Evolutionary conservation across 2,329 filamentous ascomycete genomes (phyloP), one percentile per base, ranked within the genome.

Genomic region (Ophiostoma triangulosporum): DNA sequence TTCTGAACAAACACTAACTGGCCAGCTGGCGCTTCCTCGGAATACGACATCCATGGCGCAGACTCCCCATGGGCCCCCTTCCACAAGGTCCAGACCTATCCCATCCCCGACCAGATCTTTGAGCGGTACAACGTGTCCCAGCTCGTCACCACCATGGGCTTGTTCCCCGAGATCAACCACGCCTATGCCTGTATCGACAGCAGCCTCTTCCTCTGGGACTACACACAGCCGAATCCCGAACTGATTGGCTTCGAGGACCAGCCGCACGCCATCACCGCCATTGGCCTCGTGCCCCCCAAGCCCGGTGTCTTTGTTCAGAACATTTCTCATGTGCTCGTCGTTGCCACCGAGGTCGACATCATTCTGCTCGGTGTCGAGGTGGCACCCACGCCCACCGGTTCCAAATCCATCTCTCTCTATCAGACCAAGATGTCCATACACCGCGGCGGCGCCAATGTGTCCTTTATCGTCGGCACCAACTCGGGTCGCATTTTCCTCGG

Each of bases 121-220:
- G 86, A 94, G 61, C 89, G 95, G 65, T 91, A 94, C 67, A 94
- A 98, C 62, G 76, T 80, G 51, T 86, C 87, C 55, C 83, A 95
- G 64, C 81, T 96, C 24, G 84, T 85, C 56, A 95, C 90, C n/a
- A 80, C 81, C 63, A 95, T 98, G 86, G 94, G 94, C 9, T 73
- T 98, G 32, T 97, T 98, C 67, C 87, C 93, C 17, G 87, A 94
- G 68, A 77, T 98, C 63, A 90, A 91, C 63, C 89, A 97, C 68
- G 93, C 91, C 29, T 98, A 90, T 86, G 86, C 95, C 53, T 81
- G 87, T 24, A 93, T 98, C 65, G 93, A 98, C 70, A 96, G 95
- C 70, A 87, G 88, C 57, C 75, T 98, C 45, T 98, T 96, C 65
- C 75, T 98, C 15, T 98, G 94, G 94, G 91, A 98, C 69, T 98